Conservation (phyloP, 495 filamentous ascomycete species). For the Trichoderma asperelloides region DNA sequence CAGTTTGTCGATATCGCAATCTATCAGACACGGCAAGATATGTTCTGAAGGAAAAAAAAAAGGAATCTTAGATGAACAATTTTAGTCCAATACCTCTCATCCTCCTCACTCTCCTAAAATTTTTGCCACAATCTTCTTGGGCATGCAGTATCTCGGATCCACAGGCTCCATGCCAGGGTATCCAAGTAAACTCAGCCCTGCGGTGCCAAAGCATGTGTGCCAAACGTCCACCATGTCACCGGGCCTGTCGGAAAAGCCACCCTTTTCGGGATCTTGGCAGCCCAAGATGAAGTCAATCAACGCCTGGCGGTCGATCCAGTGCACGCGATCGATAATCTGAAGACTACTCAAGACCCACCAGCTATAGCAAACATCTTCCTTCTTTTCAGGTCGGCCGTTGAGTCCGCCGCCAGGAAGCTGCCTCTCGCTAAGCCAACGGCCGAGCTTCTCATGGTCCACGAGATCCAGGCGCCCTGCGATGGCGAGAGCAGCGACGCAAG, state of each 20-base stretch:
- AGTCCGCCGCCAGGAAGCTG: slow-evolving; percentile 81
- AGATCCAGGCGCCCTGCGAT: slow-evolving; percentile 77
- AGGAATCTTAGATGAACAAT: not conserved
- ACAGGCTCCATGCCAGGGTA: slow-evolving; percentile 69
- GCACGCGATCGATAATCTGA: slow-evolving; percentile 74
- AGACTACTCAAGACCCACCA: slow-evolving; percentile 95
- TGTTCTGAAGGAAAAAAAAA: not conserved
- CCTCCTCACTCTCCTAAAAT: slow-evolving; percentile 32
- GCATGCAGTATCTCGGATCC: slow-evolving; percentile 85
- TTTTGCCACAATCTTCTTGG: slow-evolving; percentile 51
- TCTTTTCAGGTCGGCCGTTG: slow-evolving; percentile 91
- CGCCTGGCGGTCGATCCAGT: slow-evolving; percentile 83
- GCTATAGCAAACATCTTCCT: slow-evolving; percentile 94
- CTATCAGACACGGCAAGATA: not conserved
- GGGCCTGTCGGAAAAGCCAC: slow-evolving; percentile 84
- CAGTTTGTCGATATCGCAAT: no score
- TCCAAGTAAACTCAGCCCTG: slow-evolving; percentile 75
- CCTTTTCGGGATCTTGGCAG: slow-evolving; percentile 78
- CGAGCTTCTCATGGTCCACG: slow-evolving; percentile 73
- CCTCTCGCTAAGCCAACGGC: slow-evolving; percentile 85
- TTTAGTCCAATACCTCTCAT: not conserved
- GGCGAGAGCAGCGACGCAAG: slow-evolving; percentile 79
- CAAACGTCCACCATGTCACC: slow-evolving; percentile 96
- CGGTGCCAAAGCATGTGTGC: slow-evolving; percentile 83
- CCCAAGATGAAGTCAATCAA: slow-evolving; percentile 71